Conservation (phyloP, 257 asterid genomes). For the Primulina tabacum region DNA sequence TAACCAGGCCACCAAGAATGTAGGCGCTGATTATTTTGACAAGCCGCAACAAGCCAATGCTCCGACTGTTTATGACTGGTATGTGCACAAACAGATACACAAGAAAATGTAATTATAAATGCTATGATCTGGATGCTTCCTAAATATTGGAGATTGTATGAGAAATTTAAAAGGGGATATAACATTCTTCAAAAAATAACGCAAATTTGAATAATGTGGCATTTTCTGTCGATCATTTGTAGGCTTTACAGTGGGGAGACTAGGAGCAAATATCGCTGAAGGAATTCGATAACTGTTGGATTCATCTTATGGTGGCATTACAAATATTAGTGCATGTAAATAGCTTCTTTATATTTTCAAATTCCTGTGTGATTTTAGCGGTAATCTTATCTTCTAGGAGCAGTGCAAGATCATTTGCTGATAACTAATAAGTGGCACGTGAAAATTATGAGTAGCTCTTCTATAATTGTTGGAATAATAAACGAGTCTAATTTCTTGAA, state of each 20-base stretch:
- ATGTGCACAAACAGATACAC: neutral
- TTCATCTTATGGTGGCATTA: neutral
- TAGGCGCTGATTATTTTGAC: slow-evolving; percentile 77
- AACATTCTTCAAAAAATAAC: too few species aligned
- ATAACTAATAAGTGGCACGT: slow-evolving; percentile 18
- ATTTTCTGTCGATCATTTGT: slow-evolving; percentile 12
- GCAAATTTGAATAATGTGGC: neutral
- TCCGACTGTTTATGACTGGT: slow-evolving; percentile 98
- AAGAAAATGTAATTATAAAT: neutral
- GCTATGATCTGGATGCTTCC: neutral
- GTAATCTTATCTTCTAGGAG: slow-evolving; percentile 11
- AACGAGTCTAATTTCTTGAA: neutral
- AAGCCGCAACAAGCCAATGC: slow-evolving; percentile 75
- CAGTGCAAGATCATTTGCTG: slow-evolving; percentile 17
- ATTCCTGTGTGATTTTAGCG: neutral
- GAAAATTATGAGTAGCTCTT: neutral
- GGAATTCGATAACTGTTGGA: neutral
- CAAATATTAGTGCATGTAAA: slow-evolving; percentile 29
- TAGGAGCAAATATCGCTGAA: slow-evolving; percentile 73
- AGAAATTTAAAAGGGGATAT: too few species aligned
- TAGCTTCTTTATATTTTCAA: slow-evolving; percentile 22
- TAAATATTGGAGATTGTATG: too few species aligned
- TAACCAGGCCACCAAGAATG: slow-evolving; percentile 61
- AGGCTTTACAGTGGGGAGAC: slow-evolving; percentile 94
- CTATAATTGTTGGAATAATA: neutral